A percentile compares a stretch with the other conserved stretches of the same genome.
These are phyloP conservation scores for Stenogyne calaminthoides DNA, from an alignment of 305 asterid species.

Conservation along the genomic window DNA sequence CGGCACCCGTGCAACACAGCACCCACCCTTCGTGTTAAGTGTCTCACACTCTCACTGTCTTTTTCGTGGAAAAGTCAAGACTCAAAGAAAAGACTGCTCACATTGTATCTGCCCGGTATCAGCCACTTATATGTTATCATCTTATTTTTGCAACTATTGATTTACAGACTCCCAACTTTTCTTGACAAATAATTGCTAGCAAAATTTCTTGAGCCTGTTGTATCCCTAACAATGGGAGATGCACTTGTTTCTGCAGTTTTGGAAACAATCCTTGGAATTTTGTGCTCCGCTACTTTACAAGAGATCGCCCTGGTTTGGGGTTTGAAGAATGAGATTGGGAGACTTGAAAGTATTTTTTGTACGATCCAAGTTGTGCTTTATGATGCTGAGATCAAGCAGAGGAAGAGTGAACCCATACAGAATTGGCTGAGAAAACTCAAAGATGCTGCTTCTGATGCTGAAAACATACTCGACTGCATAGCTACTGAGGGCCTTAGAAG, in stretches of 20 bases:
- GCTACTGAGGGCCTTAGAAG: constrained; percentile 26
- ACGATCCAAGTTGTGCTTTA: constrained; percentile 29
- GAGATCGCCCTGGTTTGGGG: constrained; percentile 24
- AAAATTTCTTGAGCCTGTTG: neutral
- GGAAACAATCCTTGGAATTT: neutral
- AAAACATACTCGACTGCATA: constrained; percentile 32
- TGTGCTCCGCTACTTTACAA: no score
- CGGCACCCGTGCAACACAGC: no score
- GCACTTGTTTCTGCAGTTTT: constrained; percentile 7
- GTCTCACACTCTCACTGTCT: no score
- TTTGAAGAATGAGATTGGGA: neutral
- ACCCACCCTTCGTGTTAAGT: no score
- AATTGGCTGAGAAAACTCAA: constrained; percentile 40
- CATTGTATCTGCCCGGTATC: no score
- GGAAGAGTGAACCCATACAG: constrained; percentile 15
- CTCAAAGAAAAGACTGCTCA: no score
- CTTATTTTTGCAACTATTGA: no score
- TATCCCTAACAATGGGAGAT: neutral
- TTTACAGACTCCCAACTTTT: neutral
- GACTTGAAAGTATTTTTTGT: neutral
- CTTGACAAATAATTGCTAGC: neutral
- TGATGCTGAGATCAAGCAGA: constrained; percentile 34
- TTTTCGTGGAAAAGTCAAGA: no score
- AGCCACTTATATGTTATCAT: no score
- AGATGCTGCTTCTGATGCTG: constrained; percentile 30